phyloP scores from a whole-genome alignment of 352 stramenopile species.

The Pythium pyrilobum region DNA sequence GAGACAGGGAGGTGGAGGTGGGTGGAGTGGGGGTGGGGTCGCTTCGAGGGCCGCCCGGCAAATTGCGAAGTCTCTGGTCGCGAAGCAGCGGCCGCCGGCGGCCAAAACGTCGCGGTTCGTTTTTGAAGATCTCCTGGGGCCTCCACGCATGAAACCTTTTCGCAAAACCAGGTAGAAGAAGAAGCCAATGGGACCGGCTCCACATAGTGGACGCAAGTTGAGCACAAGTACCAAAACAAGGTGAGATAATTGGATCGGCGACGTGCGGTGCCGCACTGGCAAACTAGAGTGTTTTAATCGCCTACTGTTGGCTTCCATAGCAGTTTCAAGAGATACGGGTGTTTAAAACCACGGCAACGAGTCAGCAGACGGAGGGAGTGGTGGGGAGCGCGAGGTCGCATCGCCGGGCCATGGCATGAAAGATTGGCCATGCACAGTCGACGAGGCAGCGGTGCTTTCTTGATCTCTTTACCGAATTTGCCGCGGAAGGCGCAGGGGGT shows the following conservation, averaged over 20 bases:
- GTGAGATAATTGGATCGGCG: not conserved
- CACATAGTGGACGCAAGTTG: conserved; percentile 5
- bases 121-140: conserved; percentile 24
- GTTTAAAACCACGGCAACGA: conserved; percentile 11
- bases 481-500: conserved; percentile 34
- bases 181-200: not conserved
- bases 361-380: conserved; percentile 9
- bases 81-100: not conserved
- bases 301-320: conserved; percentile 2
- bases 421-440: conserved; percentile 53
- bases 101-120: not conserved
- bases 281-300: conserved; percentile 7
- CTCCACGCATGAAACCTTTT: not conserved
- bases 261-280: conserved; percentile 12
- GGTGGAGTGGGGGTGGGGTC: conserved; percentile 14
- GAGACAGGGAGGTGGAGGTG: conserved; percentile 23
- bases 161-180: conserved; percentile 20
- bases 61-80: conserved; percentile 24
- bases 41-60: conserved; percentile 26
- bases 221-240: conserved; percentile 9
- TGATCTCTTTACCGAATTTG: conserved; percentile 69
- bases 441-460: conserved; percentile 30
- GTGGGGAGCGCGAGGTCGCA: conserved; percentile 18
- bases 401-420: conserved; percentile 18
- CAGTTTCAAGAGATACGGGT: not conserved